Conservation (phyloP, 2,329 filamentous ascomycete species). For the Penicillium griseofulvum region DNA sequence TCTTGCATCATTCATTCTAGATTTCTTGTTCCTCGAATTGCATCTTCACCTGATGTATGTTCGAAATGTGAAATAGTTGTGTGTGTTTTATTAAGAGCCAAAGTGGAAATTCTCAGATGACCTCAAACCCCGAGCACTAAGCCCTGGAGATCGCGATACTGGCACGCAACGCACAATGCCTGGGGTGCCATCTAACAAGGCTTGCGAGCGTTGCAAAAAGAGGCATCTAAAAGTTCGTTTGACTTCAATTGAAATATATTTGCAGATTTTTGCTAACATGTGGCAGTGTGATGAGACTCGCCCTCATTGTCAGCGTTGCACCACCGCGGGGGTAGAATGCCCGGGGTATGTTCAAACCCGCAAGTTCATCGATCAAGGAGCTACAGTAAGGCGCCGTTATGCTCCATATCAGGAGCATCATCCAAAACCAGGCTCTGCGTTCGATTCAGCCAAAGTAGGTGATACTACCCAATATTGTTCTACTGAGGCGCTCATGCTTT, state of each 20-base stretch:
- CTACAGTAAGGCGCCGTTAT: constrained; percentile 40
- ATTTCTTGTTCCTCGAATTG: neutral
- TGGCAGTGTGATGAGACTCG: constrained; percentile 42
- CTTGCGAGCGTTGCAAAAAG: constrained; percentile 42
- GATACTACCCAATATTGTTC: neutral
- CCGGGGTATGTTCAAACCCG: constrained; percentile 45
- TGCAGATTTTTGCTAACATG: neutral
- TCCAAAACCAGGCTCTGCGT: constrained; percentile 4
- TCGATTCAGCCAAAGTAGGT: constrained; percentile 6
- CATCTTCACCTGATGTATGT: neutral
- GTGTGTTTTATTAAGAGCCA: neutral
- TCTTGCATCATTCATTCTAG: constrained; percentile 5
- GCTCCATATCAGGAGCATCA: constrained; percentile 36
- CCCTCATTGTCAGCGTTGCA: constrained; percentile 40
- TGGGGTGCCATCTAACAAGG: constrained; percentile 41
- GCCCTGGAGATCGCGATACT: neutral
- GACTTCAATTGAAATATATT: neutral
- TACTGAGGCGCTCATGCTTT: neutral
- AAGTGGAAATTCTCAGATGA: neutral
- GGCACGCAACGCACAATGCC: constrained; percentile 29
- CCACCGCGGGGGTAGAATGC: constrained; percentile 38
- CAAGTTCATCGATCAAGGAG: constrained; percentile 45
- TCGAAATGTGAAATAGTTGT: constrained; percentile 1
- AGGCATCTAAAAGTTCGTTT: constrained; percentile 38
- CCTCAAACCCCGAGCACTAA: neutral